Evolutionary conservation across 2,329 filamentous ascomycete genomes (phyloP).

Genomic region (Gyromitra esculenta): DNA sequence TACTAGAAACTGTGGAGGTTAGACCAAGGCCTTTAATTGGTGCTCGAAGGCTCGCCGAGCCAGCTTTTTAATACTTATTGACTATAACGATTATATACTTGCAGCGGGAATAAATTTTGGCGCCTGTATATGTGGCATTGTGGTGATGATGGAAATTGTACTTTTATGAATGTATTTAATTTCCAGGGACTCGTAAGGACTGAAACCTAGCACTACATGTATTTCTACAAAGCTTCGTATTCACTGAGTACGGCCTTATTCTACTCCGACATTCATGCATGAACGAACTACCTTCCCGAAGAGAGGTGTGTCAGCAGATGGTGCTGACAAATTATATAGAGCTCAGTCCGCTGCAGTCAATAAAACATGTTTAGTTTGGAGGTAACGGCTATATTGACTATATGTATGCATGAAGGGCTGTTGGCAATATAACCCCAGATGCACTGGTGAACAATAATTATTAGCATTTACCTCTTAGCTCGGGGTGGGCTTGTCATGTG

Average conservation of each 20-base stretch:
- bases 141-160: too few relatives aligned
- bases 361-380: too few relatives aligned
- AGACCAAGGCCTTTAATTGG: too few relatives aligned
- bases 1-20: too few relatives aligned
- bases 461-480: not conserved
- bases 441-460: not conserved
- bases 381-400: too few relatives aligned
- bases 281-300: not conserved
- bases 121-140: too few relatives aligned
- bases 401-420: not conserved
- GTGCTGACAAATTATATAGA: not conserved
- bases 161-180: too few relatives aligned
- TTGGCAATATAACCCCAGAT: not conserved
- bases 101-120: too few relatives aligned
- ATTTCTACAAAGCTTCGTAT: not conserved
- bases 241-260: not conserved
- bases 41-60: too few relatives aligned
- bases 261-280: not conserved
- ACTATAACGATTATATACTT: too few relatives aligned
- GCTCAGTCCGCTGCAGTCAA: not conserved
- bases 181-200: not conserved
- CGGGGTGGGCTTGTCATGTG: not conserved
- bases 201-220: not conserved
- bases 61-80: too few relatives aligned
- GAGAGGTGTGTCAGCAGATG: not conserved